Base-by-base conservation (phyloP, 441 rosid species). In the Corymbia citriodora region DNA sequence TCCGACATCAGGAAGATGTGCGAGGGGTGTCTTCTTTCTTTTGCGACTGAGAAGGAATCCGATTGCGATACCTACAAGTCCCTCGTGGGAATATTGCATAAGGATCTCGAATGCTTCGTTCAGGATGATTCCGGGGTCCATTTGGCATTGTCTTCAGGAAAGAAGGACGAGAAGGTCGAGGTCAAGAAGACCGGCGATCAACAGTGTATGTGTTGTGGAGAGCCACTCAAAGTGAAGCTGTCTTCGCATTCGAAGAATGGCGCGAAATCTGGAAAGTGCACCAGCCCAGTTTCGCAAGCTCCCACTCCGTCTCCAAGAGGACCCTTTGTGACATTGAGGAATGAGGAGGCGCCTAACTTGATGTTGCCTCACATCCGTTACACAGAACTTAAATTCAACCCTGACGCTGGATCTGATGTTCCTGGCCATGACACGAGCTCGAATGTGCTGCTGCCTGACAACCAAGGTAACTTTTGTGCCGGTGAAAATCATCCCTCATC, bases 1-100 rank as follows among this genome's bases (percentile, higher is more conserved):
- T 96, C 99, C 14, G 95, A 98, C 89, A 96, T 97, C 23, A 94
- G 93, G 90, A 92, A 92, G 83, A 96, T 97, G 99, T 97, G 99
- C 50, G 99, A 98, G 88, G 94, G 93, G 14, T 98, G 99, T 89
- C 99, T 98, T 91, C 99, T 97, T 61, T 97, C 99, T 2, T 98
- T 97, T 50, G 99, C 99, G 0, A 94, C 99, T 0, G 94, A 94
- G 91, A 98, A 93, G 92, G 97, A 96, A 93, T 93, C 99, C 1
- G 98, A 95, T 54, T 94, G 95, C 33, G 96, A 96, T 81, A 94
- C 97, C 12, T 97, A 96, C 91, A 98, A 97, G 88, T 95, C 99
- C 88, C 98, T 95, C 27, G 94, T 94, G 14, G 98, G 99, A 92
- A 95, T 96, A 89, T 92, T 97, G 87, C 99, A 96, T 55, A 96